phyloP scores from a whole-genome alignment of 1,284 basidiomycete species.

The Agroathelia rolfsii region DNA sequence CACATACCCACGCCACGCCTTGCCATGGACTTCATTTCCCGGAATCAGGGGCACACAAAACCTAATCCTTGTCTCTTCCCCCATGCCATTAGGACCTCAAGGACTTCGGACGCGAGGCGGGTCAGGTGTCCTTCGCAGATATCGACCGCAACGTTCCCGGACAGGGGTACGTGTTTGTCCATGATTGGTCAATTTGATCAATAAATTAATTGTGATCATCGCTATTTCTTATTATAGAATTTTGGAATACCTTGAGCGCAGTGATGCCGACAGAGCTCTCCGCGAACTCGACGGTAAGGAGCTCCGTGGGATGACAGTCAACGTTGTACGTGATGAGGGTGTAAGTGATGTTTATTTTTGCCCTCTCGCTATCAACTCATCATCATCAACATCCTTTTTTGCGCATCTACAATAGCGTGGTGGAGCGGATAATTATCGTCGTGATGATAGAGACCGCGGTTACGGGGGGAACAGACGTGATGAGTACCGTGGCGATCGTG shows the following conservation, averaged over 20 bases:
- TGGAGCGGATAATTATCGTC: slow-evolving; percentile 64
- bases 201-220: slow-evolving; percentile 5
- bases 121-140: slow-evolving; percentile 86
- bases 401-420: too few species aligned
- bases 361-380: slow-evolving; percentile 1
- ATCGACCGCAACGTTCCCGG: slow-evolving; percentile 78
- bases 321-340: slow-evolving; percentile 59
- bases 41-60: too few species aligned
- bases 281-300: slow-evolving; percentile 77
- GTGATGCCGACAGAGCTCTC: slow-evolving; percentile 88
- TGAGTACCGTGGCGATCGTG: slow-evolving; percentile 28
- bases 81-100: slow-evolving; percentile 89
- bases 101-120: slow-evolving; percentile 89
- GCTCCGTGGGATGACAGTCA: slow-evolving; percentile 71
- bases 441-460: slow-evolving; percentile 29
- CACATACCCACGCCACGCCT: slow-evolving; percentile 2
- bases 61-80: too few species aligned
- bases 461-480: slow-evolving; percentile 38
- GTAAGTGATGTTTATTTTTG: slow-evolving; percentile 28
- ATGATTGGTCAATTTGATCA: slow-evolving; percentile 4
- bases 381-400: too few species aligned
- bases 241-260: slow-evolving; percentile 82
- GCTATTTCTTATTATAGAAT: too few species aligned
- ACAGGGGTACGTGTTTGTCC: slow-evolving; percentile 60
- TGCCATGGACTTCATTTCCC: slow-evolving; percentile 5